Percentiles rank a stretch among this genome's conserved stretches.
Conservation (phyloP, 495 filamentous ascomycete species). For the Copromyces sp. region DNA sequence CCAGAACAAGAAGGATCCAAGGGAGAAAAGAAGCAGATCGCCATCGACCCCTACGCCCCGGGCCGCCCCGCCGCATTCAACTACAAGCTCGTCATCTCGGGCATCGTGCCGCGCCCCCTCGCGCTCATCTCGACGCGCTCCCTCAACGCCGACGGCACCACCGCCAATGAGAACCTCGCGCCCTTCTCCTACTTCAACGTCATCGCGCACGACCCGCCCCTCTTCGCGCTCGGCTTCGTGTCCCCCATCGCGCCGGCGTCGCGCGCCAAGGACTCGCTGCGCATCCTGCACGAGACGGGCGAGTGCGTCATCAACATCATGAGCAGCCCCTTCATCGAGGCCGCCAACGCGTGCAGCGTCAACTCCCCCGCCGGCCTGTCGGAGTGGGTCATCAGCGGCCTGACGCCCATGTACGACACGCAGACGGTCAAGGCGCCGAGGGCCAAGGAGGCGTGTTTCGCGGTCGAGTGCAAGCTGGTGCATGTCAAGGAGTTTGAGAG, state of each 20-base stretch:
- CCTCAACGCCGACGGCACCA: constrained; percentile 33
- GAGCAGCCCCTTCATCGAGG: constrained; percentile 59
- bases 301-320: constrained; percentile 88
- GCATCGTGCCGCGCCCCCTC: constrained; percentile 73
- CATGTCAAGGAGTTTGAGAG: constrained; percentile 68
- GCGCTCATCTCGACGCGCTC: constrained; percentile 44
- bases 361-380: constrained; percentile 69
- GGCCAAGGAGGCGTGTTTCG: constrained; percentile 72
- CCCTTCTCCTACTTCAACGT: constrained; percentile 81
- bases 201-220: constrained; percentile 79
- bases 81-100: constrained; percentile 88
- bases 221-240: constrained; percentile 74
- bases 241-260: constrained; percentile 34
- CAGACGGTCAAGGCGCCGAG: constrained; percentile 58
- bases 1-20: constrained; percentile 31
- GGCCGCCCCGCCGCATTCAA: constrained; percentile 61
- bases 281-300: constrained; percentile 56
- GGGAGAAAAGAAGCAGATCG: constrained; percentile 50
- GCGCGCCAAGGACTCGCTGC: constrained; percentile 61
- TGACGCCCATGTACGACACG: constrained; percentile 56
- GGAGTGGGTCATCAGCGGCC: constrained; percentile 73
- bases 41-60: constrained; percentile 72
- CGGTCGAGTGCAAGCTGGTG: constrained; percentile 69
- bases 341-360: constrained; percentile 69
- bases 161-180: constrained; percentile 52